These are phyloP conservation scores for Mucor mucedo DNA, from an alignment of 371 early-diverging fungal genomes.

Conservation along the genomic window DNA sequence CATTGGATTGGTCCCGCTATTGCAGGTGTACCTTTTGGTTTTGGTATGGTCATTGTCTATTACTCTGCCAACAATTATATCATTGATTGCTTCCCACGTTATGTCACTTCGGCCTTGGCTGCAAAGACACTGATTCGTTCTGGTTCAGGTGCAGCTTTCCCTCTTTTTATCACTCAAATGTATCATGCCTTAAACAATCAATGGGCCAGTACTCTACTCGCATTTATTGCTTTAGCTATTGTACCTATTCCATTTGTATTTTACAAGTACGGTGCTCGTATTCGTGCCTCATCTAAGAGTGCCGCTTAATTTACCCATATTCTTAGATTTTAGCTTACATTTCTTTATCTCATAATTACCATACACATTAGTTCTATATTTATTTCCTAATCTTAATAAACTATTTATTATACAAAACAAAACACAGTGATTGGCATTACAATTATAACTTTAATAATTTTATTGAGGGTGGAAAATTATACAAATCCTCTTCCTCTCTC, in stretches of 20 bases:
- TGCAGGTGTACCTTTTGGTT: conserved; percentile 48
- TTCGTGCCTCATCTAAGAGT: conserved; percentile 41
- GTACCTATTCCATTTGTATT: conserved; percentile 52
- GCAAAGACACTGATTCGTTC: conserved; percentile 50
- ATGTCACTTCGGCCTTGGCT: conserved; percentile 49
- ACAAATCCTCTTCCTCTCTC: neutral
- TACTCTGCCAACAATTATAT: conserved; percentile 52
- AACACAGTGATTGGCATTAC: too few relatives aligned
- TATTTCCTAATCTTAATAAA: too few relatives aligned
- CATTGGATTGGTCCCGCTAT: conserved; percentile 45
- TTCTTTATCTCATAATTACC: too few relatives aligned
- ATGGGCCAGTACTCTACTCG: conserved; percentile 51
- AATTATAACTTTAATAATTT: too few relatives aligned
- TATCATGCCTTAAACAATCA: conserved; percentile 41
- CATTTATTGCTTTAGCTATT: conserved; percentile 49
- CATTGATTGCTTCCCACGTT: conserved; percentile 48
- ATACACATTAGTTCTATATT: too few relatives aligned
- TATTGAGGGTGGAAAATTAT: too few relatives aligned
- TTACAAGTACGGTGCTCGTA: conserved; percentile 44
- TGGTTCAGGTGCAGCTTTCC: conserved; percentile 53
- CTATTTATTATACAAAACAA: too few relatives aligned
- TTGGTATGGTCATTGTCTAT: conserved; percentile 51
- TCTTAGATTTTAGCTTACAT: too few relatives aligned
- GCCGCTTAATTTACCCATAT: conserved; percentile 21
- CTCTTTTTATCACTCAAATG: conserved; percentile 50